These are phyloP conservation scores for Penicillium cosmopolitanum DNA, from an alignment of 495 filamentous ascomycete species.

Conservation along the genomic window DNA sequence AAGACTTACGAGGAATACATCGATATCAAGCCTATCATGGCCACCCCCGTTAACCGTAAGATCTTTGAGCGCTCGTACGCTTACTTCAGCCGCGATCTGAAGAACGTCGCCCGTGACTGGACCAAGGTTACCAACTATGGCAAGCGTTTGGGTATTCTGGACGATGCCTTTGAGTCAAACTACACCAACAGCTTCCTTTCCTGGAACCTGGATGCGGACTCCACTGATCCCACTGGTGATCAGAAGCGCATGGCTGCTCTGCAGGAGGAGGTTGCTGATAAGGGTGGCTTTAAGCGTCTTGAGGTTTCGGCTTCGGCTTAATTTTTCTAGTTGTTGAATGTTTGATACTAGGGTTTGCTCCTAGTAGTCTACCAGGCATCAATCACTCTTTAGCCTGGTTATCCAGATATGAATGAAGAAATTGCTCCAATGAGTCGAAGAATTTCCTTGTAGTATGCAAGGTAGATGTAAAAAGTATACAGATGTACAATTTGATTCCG, in stretches of 20 bases:
- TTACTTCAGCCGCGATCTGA: slow-evolving; percentile 70
- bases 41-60: slow-evolving; percentile 65
- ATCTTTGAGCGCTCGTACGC: slow-evolving; percentile 73
- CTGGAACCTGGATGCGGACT: slow-evolving; percentile 64
- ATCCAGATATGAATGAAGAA: slow-evolving; percentile 12
- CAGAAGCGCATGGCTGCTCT: slow-evolving; percentile 68
- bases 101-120: slow-evolving; percentile 73
- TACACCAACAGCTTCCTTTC: slow-evolving; percentile 67
- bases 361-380: not conserved
- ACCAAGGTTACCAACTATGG: slow-evolving; percentile 70
- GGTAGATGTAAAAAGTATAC: too few relatives aligned
- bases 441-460: too few relatives aligned
- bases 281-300: slow-evolving; percentile 51
- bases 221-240: slow-evolving; percentile 63
- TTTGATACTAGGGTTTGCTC: slow-evolving; percentile 3
- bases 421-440: slow-evolving; percentile 4
- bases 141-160: slow-evolving; percentile 64
- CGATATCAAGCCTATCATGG: slow-evolving; percentile 71
- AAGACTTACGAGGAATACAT: slow-evolving; percentile 65
- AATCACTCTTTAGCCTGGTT: slow-evolving; percentile 25
- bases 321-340: not conserved
- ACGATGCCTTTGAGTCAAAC: slow-evolving; percentile 61
- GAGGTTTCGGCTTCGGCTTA: slow-evolving; percentile 39
- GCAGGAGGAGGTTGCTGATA: slow-evolving; percentile 57
- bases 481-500: too few relatives aligned